Evolutionary conservation across 1,284 basidiomycete genomes (phyloP), one percentile per base, ranked within the genome.

Genomic region (Trichosporon ovoides): DNA sequence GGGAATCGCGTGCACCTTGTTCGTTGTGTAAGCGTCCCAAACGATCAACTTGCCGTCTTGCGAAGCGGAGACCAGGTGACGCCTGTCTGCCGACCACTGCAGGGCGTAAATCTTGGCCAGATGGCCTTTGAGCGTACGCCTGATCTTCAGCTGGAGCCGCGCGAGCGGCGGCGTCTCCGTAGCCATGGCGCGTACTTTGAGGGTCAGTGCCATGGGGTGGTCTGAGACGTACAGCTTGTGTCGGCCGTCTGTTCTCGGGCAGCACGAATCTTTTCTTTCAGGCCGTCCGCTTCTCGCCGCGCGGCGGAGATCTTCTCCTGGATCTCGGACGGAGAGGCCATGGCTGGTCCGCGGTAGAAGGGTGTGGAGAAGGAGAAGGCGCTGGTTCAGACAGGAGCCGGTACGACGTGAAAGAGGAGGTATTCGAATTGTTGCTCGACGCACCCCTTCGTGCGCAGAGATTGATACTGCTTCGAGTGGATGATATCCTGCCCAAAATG

Each of bases 41-140:
- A 99, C 92, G 75, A 99, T 98, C 59, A 99, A 84, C 79, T 98
- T 98, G 62, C 96, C 96, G 74, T 99, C 95, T 76, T 99, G 95
- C 4, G 95, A 98, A 22, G 96, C 95, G 12, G 95, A 98, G 43
- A 99, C 95, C 63, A 98, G 85, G 81, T 98, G 96, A 70, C 93
- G 84, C 73, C 91, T 86, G 81, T 98, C 96, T 58, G 87, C 87
- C 18, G 95, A 88, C 96, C 96, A 99, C 77, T 98, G 95, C 88
- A 98, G 95, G 52, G 96, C 94, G 77, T 98, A 98, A 74, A 99
- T 97, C 83, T 99, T 99, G 66, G 95, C 94, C 59, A 98, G 84
- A 80, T 98, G 96, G 48, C 95, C 95, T 71, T 94, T 89, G 68
- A 98, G 85, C 60, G 92, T 91, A 65, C 95, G 87, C 61, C 94